A percentile compares a stretch with the other conserved stretches of the same genome.
These are phyloP conservation scores for Chrysanthemum makinoi DNA, from an alignment of 129 eudicot species.

Conservation along the genomic window DNA sequence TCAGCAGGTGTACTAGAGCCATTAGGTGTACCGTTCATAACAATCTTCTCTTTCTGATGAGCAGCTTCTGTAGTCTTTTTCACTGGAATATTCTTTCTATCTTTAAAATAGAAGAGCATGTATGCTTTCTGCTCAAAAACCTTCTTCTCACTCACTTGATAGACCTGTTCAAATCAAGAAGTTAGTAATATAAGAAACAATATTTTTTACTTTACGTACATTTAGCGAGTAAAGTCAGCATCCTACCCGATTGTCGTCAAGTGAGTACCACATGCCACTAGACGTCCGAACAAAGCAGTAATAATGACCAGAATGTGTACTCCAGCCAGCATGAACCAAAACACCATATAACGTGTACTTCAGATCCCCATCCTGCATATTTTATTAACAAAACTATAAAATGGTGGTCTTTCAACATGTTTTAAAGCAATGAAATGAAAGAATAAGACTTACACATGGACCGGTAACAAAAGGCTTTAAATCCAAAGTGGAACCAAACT, in stretches of 20 bases:
- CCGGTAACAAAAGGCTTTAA: slow-evolving; percentile 81
- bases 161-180: slow-evolving; percentile 46
- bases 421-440: not conserved
- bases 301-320: slow-evolving; percentile 93
- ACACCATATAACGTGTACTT: slow-evolving; percentile 93
- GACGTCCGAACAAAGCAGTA: slow-evolving; percentile 94
- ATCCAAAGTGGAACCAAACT: slow-evolving; percentile 68
- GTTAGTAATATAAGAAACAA: not conserved
- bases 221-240: slow-evolving; percentile 3
- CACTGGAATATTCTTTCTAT: slow-evolving; percentile 36
- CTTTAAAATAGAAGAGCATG: slow-evolving; percentile 81
- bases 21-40: slow-evolving; percentile 22
- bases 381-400: not conserved
- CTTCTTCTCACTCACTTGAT: slow-evolving; percentile 76
- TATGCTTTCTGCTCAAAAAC: slow-evolving; percentile 96
- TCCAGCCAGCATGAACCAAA: slow-evolving; percentile 99
- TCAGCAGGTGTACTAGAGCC: not conserved
- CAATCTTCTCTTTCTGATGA: slow-evolving; percentile 54
- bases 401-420: not conserved
- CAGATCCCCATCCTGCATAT: slow-evolving; percentile 81
- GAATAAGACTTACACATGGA: slow-evolving; percentile 56
- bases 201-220: not conserved
- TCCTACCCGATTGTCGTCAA: slow-evolving; percentile 85
- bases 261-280: slow-evolving; percentile 92
- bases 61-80: slow-evolving; percentile 43